Base-by-base conservation (phyloP, 495 filamentous ascomycete species). In the Baudoinia panamericana region DNA sequence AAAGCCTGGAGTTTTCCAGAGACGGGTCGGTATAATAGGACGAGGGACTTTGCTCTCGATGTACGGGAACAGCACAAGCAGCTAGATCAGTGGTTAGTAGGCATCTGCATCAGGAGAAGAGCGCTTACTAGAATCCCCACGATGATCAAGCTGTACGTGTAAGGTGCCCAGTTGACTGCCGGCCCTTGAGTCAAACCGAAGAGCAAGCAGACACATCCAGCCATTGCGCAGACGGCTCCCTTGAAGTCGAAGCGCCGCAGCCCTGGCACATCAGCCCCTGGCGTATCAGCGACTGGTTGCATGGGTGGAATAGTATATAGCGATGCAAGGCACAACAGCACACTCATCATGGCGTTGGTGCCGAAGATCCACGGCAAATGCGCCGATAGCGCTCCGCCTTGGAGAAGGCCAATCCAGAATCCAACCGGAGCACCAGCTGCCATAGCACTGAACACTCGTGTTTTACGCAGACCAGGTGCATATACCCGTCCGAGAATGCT, bases 1-100 rank as follows among this genome's bases (percentile, higher is more conserved):
- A 43, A 71, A 71, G 9, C 67, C 65, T 5, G 56, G 56, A 0
- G 58, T 69, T 2, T 39, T 54, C 60, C 54, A 50, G 2, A 51
- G 32, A 11, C 36, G 23, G 30, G n/a, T 46, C 10, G 48, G 43
- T 12, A 51, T 38, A 4, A 51, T 21, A 2, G 48, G 48, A 11
- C 36, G 29, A 2, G 43, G 16, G 12, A 35, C 43, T 25, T 26
- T 26, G 11, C 20, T 15, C 30, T 51, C 43, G 23, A 33, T n/a
- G 20, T 28, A 51, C 32, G 37, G 42, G 36, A 51, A 42, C 0
- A 15, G 8, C 17, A n/a, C 36, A 3, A 51, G 36, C n/a, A n/a
- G n/a, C n/a, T n/a, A n/a, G n/a, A n/a, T n/a, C n/a, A n/a, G n/a
- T n/a, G n/a, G n/a, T n/a, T n/a, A n/a, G n/a, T n/a, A n/a, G n/a